Base-by-base conservation (phyloP, 768 basidiomycete species). In the Plicaturopsis crispa region DNA sequence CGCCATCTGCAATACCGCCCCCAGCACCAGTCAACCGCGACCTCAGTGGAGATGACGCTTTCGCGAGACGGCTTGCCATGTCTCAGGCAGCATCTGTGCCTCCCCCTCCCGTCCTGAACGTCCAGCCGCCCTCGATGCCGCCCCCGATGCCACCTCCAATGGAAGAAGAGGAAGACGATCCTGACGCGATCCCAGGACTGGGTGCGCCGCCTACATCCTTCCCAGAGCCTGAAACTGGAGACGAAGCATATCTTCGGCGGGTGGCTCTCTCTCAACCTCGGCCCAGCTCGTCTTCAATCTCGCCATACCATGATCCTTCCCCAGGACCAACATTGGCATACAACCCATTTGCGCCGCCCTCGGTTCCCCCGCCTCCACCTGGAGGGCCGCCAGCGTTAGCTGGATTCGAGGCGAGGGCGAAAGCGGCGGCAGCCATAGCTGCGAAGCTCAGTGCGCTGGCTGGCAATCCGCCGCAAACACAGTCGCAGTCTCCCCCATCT, bases 351-450 rank as follows among this genome's bases (percentile, higher is more conserved):
- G 74, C 78, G 2, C 81, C 82, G 2, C 71, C 76, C 4, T 50
- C 74, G 14, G 69, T 74, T 5, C 69, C 76, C 4, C 77, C 78
- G 1, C 78, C 81, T 1, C 71, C 78, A 0, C 67, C 69, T 2
- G 62, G 60, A 20, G 58, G 62, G 21, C 62, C 71, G 4, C 56
- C 65, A 6, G 46, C 55, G 3, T 42, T 57, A 13, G 45, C 66
- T 19, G 60, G 65, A 1, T 64, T 85, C 12, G 78, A 87, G 41
- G 85, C 80, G 13, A 79, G 67, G 45, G 72, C 78, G 1, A 84
- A 84, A 43, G 76, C 79, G 7, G 89, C 88, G 0, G 86, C 84
- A 4, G 86, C 79, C 8, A 84, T 92, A 40, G 89, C 88, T 14
- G 88, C 88, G 0, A 77, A 68, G 43, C 65, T 89, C 14, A 64